phyloP scores from a whole-genome alignment of 257 asterid genomes.

The Agastache rugosa region DNA sequence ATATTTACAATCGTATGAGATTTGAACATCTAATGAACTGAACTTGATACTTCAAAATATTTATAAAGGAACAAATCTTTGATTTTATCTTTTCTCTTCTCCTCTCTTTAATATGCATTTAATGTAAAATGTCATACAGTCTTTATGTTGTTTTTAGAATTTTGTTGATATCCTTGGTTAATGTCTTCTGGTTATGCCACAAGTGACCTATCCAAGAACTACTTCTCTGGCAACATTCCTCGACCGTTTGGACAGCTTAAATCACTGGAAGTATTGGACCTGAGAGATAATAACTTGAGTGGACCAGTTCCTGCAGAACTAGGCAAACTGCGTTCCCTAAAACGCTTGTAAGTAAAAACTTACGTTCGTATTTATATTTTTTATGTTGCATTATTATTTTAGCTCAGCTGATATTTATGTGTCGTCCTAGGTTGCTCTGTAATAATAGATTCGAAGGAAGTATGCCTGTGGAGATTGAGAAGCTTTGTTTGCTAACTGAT shows the following conservation, averaged over 20 bases:
- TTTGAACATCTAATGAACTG: background rate
- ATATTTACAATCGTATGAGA: background rate
- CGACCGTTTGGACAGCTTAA: constrained; percentile 69
- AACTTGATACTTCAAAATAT: background rate
- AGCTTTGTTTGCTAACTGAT: constrained; percentile 62
- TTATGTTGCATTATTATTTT: constrained; percentile 15
- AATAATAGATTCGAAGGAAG: constrained; percentile 75
- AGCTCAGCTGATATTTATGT: constrained; percentile 32
- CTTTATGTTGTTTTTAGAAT: background rate
- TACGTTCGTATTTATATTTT: background rate
- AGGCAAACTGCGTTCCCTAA: constrained; percentile 63
- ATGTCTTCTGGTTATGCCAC: constrained; percentile 28
- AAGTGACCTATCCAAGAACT: constrained; percentile 75
- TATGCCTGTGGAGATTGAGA: constrained; percentile 72
- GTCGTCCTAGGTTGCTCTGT: constrained; percentile 66
- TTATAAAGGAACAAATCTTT: background rate
- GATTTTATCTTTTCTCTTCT: background rate
- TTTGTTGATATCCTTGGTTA: constrained; percentile 24
- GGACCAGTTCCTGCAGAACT: constrained; percentile 83
- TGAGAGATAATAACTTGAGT: constrained; percentile 71
- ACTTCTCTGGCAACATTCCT: constrained; percentile 72
- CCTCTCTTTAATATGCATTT: background rate
- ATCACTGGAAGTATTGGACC: constrained; percentile 70
- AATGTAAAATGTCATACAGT: background rate
- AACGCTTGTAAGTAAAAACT: constrained; percentile 59